Evolutionary conservation across 2,329 filamentous ascomycete species (phyloP), one percentile per base, ranked within the genome.

Genomic region (Chrysoporthe cubensis): DNA sequence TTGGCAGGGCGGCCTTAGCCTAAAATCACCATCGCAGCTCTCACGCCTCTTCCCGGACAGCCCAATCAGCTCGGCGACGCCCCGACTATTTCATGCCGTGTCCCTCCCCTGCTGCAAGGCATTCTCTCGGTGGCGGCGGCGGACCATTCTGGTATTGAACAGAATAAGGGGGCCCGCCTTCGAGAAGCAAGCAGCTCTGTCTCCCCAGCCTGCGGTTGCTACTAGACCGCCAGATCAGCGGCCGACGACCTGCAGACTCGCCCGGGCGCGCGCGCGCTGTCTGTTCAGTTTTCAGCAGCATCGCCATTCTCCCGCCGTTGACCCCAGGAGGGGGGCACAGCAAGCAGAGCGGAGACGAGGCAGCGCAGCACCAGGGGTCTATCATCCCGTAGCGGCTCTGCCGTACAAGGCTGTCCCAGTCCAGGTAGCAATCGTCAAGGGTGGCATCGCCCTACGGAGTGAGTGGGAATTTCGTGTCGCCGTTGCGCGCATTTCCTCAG

Each of bases 391-490:
- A 56, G 50, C 62, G 62, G 48, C 62, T 64, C 62, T 64, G 46
- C 62, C 46, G 50, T 56, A 50, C 62, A 64, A 64, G 50, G 62
- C 57, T 64, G 40, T 34, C 34, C 62, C 48, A 14, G 14, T 58
- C 34, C 32, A 37, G 54, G 42, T 5, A 54, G 34, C 66, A 32
- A 68, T 64, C 46, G 21, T 62, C 62, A 57, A 58, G 59, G 66
- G 66, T 68, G 65, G 57, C 66, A 68, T 65, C 66, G 66, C 64
- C 59, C 62, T 46, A 63, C 48, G 66, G 62, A 62, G 60, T 60
- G 66, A 48, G 62, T 65, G 50, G 50, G 26, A 32, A 48, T 68
- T 62, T 59, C 62, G 62, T 63, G 60, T 68, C 62, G 62, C 66
- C 46, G 57, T 48, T 46, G 59, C 64, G 61, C 64, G 46, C 16